phyloP scores from a whole-genome alignment of 306 rosid species.

The Pueraria montana region DNA sequence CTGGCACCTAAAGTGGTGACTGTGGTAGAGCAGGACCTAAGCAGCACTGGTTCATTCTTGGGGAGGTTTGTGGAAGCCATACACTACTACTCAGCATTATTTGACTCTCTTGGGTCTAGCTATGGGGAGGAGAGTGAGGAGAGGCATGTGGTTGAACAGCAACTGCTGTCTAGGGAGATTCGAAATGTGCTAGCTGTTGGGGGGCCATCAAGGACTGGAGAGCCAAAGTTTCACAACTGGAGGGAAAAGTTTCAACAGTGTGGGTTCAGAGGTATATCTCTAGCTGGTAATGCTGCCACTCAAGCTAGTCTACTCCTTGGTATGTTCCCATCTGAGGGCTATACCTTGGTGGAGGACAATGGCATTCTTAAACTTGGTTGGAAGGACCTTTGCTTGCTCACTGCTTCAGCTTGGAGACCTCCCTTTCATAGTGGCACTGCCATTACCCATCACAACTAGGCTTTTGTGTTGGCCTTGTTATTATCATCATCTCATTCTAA shows the following conservation, averaged over 20 bases:
- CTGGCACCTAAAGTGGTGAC: conserved; percentile 97
- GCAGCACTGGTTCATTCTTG: conserved; percentile 90
- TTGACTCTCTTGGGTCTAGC: conserved; percentile 93
- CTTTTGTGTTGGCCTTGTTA: background rate
- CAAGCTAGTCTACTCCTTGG: conserved; percentile 91
- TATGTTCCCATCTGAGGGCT: conserved; percentile 97
- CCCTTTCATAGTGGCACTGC: conserved; percentile 57
- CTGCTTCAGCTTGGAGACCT: conserved; percentile 99
- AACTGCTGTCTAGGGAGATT: conserved; percentile 87
- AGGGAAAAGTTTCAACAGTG: conserved; percentile 90
- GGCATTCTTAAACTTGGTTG: conserved; percentile 97
- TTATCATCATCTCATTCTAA: conserved; percentile 7
- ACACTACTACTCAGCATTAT: conserved; percentile 96
- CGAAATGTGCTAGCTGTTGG: conserved; percentile 90
- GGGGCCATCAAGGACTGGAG: conserved; percentile 92
- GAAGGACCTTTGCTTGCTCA: conserved; percentile 97
- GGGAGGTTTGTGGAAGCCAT: conserved; percentile 99
- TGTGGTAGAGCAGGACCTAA: conserved; percentile 94
- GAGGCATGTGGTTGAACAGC: conserved; percentile 97
- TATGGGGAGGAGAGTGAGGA: conserved; percentile 97
- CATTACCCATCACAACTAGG: conserved; percentile 48
- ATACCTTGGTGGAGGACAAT: conserved; percentile 94
- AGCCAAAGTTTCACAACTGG: conserved; percentile 91
- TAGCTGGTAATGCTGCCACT: conserved; percentile 96
- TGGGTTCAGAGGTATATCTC: conserved; percentile 85